Evolutionary conservation across 495 filamentous ascomycete species (phyloP).

Genomic region (Neurospora tetraspora): DNA sequence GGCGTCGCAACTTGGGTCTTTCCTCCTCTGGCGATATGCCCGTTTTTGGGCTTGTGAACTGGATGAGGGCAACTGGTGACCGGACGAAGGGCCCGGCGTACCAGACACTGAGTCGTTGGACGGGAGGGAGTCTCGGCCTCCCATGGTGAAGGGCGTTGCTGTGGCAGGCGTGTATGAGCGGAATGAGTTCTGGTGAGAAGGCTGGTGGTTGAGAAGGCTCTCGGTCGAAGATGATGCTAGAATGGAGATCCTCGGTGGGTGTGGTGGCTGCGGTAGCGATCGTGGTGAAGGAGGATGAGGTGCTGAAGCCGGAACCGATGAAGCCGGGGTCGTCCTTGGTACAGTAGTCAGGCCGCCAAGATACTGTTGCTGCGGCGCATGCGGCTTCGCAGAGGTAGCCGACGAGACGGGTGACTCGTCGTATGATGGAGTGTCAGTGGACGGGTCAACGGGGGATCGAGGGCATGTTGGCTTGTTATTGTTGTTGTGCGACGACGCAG

Average conservation of each 20-base stretch:
- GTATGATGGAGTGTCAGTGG: conserved; percentile 35
- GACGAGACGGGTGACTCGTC: conserved; percentile 47
- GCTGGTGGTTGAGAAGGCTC: conserved; percentile 15
- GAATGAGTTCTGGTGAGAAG: conserved; percentile 18
- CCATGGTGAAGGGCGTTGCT: conserved; percentile 35
- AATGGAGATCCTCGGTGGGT: background rate
- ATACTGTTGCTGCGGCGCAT: conserved; percentile 29
- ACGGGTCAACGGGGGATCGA: conserved; percentile 42
- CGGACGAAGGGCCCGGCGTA: conserved; percentile 39
- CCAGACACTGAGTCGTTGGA: conserved; percentile 41
- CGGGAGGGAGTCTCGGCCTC: conserved; percentile 40
- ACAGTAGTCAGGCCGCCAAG: conserved; percentile 32
- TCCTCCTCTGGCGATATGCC: conserved; percentile 87
- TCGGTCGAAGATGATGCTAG: background rate
- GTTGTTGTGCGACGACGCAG: conserved; percentile 41
- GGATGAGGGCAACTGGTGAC: conserved; percentile 26
- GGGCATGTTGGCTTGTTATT: conserved; percentile 20
- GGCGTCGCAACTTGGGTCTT: conserved; percentile 96
- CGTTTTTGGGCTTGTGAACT: conserved; percentile 65
- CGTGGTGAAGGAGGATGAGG: conserved; percentile 33
- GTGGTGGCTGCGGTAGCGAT: conserved; percentile 20
- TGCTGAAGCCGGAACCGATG: conserved; percentile 29
- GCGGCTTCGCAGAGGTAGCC: conserved; percentile 38
- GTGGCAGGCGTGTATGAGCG: conserved; percentile 39
- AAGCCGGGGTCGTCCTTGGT: conserved; percentile 22